Evolutionary conservation across 2,329 filamentous ascomycete species (phyloP).

Genomic region (Arachnopeziza araneosa): DNA sequence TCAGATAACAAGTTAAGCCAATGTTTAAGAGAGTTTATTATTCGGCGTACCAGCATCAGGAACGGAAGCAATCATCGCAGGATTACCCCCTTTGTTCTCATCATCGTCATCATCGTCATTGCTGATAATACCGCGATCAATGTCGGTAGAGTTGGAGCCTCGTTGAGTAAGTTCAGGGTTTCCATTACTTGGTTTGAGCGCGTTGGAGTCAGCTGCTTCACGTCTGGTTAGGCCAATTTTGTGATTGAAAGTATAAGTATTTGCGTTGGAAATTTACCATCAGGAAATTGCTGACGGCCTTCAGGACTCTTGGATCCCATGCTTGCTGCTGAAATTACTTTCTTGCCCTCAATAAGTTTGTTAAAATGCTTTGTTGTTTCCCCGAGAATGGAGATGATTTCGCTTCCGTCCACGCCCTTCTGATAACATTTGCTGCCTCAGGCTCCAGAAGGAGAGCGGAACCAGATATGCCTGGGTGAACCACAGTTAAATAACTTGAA

Average conservation of each 20-base stretch:
- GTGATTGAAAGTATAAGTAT: neutral
- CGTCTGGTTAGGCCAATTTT: constrained; percentile 1
- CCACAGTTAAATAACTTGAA: too few relatives aligned
- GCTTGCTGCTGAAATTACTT: neutral
- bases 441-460: neutral
- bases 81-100: constrained; percentile 8
- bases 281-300: constrained; percentile 18
- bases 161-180: constrained; percentile 5
- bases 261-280: constrained; percentile 12
- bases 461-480: too few relatives aligned
- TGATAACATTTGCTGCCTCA: constrained; percentile 3
- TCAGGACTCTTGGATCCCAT: constrained; percentile 24
- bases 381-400: neutral
- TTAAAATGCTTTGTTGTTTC: neutral
- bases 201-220: constrained; percentile 16
- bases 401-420: constrained; percentile 3
- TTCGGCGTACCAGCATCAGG: constrained; percentile 10
- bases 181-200: constrained; percentile 14
- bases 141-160: constrained; percentile 18
- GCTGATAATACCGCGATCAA: constrained; percentile 21
- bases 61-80: constrained; percentile 9
- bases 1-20: neutral
- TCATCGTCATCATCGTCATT: constrained; percentile 19
- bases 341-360: constrained; percentile 2
- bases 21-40: neutral